Evolutionary conservation across 768 basidiomycete species (phyloP).

Genomic region (Mycena belliarum): DNA sequence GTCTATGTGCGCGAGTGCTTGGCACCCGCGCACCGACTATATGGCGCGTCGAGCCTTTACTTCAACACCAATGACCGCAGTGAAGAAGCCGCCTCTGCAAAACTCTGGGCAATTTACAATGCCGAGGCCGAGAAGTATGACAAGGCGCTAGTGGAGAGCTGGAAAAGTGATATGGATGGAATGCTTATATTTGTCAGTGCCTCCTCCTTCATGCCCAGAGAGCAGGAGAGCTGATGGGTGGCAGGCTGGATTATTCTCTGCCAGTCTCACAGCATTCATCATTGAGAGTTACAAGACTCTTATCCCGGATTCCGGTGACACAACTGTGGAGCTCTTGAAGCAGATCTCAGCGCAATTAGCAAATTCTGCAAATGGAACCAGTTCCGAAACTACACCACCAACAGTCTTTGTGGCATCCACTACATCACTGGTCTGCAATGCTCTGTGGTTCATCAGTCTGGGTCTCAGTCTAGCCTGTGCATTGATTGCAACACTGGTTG

Average conservation of each 20-base stretch:
- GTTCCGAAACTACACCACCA: not conserved
- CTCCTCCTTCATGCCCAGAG: not conserved
- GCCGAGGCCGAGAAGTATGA: not conserved
- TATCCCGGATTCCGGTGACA: not conserved
- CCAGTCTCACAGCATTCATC: not conserved
- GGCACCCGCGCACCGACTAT: not conserved
- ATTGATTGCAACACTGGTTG: not conserved
- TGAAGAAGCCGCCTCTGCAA: not conserved
- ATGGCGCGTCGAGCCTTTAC: not conserved
- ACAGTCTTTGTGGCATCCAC: not conserved
- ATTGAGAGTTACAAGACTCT: slow-evolving; percentile 1
- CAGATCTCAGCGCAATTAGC: not conserved
- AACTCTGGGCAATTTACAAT: not conserved
- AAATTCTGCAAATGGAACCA: not conserved
- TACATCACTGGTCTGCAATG: not conserved
- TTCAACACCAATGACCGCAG: not conserved
- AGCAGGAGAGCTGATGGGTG: not conserved
- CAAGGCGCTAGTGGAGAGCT: not conserved
- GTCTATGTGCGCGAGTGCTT: not conserved
- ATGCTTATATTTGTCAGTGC: not conserved
- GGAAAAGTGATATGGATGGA: not conserved
- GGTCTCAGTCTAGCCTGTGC: not conserved
- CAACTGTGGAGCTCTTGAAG: not conserved
- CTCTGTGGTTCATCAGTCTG: not conserved
- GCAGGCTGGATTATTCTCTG: slow-evolving; percentile 1